Percentiles rank a stretch among this genome's conserved stretches.
phyloP scores from a whole-genome alignment of 2,329 filamentous ascomycete species.

The Talaromyces sp. region DNA sequence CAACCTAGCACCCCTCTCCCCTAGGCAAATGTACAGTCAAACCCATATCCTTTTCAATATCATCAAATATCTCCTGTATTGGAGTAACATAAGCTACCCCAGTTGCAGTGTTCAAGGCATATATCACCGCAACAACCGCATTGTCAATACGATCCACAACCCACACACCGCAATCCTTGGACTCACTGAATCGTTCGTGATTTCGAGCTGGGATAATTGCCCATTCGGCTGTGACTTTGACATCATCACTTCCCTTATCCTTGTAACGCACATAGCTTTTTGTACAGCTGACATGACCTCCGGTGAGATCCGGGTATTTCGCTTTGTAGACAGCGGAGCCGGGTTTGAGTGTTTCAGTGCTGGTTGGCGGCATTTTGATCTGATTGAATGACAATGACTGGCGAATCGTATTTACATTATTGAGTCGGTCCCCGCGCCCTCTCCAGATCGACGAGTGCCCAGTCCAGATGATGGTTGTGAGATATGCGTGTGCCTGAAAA shows the following conservation, averaged over 20 bases:
- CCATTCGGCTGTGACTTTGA: background rate
- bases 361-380: background rate
- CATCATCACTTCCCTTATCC: background rate
- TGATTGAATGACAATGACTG: background rate
- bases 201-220: background rate
- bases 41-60: background rate
- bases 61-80: conserved; percentile 1
- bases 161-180: conserved; percentile 8
- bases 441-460: conserved; percentile 1
- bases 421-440: background rate
- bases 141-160: conserved; percentile 1
- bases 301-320: background rate
- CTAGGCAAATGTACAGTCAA: background rate
- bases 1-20: background rate
- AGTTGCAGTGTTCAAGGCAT: background rate
- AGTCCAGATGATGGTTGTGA: conserved; percentile 9
- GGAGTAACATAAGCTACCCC: conserved; percentile 9
- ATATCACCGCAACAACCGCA: background rate
- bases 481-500: background rate
- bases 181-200: background rate
- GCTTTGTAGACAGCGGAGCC: conserved; percentile 6
- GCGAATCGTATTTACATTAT: background rate
- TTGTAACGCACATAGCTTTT: conserved; percentile 14
- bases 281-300: background rate
- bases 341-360: background rate